Evolutionary conservation across 352 stramenopile genomes (phyloP).

Genomic region (Phytophthora tubulina): DNA sequence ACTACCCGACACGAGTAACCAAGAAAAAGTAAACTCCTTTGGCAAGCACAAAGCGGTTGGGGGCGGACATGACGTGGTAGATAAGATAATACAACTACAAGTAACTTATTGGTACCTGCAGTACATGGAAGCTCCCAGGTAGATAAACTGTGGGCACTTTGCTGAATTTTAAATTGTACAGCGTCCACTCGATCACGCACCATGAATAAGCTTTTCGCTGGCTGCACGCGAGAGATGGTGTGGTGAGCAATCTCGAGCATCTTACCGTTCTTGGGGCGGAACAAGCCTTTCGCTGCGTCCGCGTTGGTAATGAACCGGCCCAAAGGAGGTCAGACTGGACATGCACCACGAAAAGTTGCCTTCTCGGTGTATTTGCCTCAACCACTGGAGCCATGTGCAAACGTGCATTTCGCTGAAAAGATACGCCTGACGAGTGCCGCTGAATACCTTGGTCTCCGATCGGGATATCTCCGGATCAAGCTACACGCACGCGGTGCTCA

Average conservation of each 20-base stretch:
- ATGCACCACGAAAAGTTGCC: neutral
- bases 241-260: neutral
- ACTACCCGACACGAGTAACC: too few relatives aligned
- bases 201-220: neutral
- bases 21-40: too few relatives aligned
- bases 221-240: neutral
- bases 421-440: neutral
- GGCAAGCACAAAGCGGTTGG: too few relatives aligned
- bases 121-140: too few relatives aligned
- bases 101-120: too few relatives aligned
- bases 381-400: neutral
- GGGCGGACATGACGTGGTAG: too few relatives aligned
- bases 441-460: neutral
- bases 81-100: too few relatives aligned
- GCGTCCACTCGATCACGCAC: neutral
- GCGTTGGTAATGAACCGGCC: neutral
- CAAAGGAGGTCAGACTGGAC: neutral
- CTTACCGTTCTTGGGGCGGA: neutral
- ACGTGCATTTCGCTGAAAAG: neutral
- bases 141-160: neutral
- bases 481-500: neutral
- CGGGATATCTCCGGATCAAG: constrained; percentile 12
- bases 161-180: neutral
- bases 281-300: neutral
- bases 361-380: neutral